Evolutionary conservation across 2,329 filamentous ascomycete genomes (phyloP).

Genomic region (Trichoderma endophyticum): DNA sequence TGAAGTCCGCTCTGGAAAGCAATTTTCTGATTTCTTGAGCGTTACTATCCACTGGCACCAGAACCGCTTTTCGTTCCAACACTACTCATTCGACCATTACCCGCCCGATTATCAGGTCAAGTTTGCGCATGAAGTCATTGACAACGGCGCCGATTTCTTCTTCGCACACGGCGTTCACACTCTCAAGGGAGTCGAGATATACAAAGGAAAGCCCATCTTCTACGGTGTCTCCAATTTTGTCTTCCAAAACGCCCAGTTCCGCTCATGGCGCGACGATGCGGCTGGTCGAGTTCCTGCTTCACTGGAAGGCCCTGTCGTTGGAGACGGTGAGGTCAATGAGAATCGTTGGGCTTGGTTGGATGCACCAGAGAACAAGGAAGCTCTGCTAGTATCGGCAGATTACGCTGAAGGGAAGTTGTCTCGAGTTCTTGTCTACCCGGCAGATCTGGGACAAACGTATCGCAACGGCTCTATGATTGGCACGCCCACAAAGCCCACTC

Average conservation of each 20-base stretch:
- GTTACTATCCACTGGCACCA: slow-evolving; percentile 14
- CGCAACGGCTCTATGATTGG: not conserved
- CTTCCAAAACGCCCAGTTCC: slow-evolving; percentile 7
- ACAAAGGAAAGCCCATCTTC: slow-evolving; percentile 4
- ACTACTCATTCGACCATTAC: slow-evolving; percentile 13
- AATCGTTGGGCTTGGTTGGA: slow-evolving; percentile 6
- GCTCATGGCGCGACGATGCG: slow-evolving; percentile 13
- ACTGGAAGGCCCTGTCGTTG: not conserved
- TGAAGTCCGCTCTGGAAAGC: slow-evolving; percentile 8
- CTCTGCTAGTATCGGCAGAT: not conserved
- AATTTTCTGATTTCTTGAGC: slow-evolving; percentile 5
- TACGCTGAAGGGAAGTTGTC: not conserved
- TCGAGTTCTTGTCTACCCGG: not conserved
- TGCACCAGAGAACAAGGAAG: slow-evolving; percentile 7
- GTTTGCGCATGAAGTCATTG: not conserved
- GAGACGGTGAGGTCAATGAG: slow-evolving; percentile 3
- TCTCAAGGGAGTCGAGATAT: slow-evolving; percentile 11
- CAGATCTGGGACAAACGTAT: not conserved
- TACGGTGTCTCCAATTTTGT: slow-evolving; percentile 14
- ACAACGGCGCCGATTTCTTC: slow-evolving; percentile 12
- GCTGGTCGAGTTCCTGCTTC: not conserved
- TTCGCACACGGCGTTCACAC: slow-evolving; percentile 12
- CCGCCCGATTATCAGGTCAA: slow-evolving; percentile 8
- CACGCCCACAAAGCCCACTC: not conserved
- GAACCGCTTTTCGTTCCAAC: slow-evolving; percentile 12